Evolutionary conservation across 2,329 filamentous ascomycete genomes (phyloP).

Genomic region (Pezicula neosporulosa): DNA sequence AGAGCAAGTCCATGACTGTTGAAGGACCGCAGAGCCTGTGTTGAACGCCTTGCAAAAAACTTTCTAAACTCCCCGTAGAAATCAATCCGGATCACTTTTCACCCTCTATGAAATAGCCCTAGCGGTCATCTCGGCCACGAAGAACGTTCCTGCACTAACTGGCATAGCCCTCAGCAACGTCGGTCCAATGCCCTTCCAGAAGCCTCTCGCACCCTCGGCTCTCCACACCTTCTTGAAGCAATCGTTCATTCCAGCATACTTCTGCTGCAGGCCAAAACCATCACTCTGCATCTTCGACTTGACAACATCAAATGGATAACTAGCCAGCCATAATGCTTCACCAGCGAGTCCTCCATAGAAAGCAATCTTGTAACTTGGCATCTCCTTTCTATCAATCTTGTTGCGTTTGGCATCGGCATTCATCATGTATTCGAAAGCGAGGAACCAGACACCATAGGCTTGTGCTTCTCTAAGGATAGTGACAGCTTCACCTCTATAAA

Average conservation of each 20-base stretch:
- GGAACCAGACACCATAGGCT: slow-evolving; percentile 95
- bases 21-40: too few species aligned
- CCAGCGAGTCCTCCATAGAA: slow-evolving; percentile 90
- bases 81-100: too few species aligned
- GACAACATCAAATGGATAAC: slow-evolving; percentile 94
- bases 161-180: slow-evolving; percentile 95
- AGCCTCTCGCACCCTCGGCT: slow-evolving; percentile 73
- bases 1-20: too few species aligned
- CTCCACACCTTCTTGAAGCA: slow-evolving; percentile 83
- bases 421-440: slow-evolving; percentile 95
- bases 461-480: slow-evolving; percentile 87
- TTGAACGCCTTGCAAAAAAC: too few species aligned
- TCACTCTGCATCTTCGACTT: slow-evolving; percentile 99
- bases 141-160: slow-evolving; percentile 96
- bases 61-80: too few species aligned
- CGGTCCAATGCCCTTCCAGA: slow-evolving; percentile 92
- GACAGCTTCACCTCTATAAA: slow-evolving; percentile 86
- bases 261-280: slow-evolving; percentile 70
- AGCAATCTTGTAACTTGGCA: slow-evolving; percentile 83
- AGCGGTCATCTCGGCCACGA: slow-evolving; percentile 70
- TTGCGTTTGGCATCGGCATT: slow-evolving; percentile 81
- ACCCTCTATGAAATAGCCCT: slow-evolving; percentile 48
- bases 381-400: slow-evolving; percentile 67
- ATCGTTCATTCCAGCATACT: slow-evolving; percentile 80
- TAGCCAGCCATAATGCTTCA: slow-evolving; percentile 88